Conservation (phyloP, 768 basidiomycete species). For the Leccinum disarticulatum region DNA sequence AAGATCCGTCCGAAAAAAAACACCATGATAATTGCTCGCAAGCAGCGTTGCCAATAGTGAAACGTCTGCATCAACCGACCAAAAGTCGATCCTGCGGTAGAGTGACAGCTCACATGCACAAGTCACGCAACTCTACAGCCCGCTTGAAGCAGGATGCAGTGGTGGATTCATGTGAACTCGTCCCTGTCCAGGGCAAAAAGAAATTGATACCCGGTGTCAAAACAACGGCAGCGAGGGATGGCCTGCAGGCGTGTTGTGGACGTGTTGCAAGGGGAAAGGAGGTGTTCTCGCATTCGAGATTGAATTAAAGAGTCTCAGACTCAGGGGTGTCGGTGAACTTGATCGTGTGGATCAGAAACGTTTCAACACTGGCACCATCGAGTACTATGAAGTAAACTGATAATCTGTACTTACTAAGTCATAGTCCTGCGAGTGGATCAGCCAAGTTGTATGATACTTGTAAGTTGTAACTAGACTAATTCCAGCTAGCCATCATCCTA, state of each 20-base stretch:
- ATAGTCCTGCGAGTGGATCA: slow-evolving; percentile 8
- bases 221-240: slow-evolving; percentile 6
- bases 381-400: slow-evolving; percentile 7
- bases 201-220: slow-evolving; percentile 10
- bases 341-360: slow-evolving; percentile 25
- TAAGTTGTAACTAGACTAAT: background rate
- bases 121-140: slow-evolving; percentile 1
- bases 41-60: background rate
- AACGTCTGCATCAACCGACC: background rate
- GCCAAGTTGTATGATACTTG: background rate
- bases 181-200: slow-evolving; percentile 6
- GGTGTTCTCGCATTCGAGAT: slow-evolving; percentile 23
- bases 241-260: slow-evolving; percentile 13
- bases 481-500: slow-evolving; percentile 3
- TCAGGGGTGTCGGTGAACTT: slow-evolving; percentile 19
- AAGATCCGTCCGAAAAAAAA: background rate
- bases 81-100: slow-evolving; percentile 5
- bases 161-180: background rate
- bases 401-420: slow-evolving; percentile 7
- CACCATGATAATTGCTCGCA: background rate
- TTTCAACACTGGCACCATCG: slow-evolving; percentile 17
- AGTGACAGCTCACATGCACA: slow-evolving; percentile 4
- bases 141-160: slow-evolving; percentile 12
- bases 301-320: slow-evolving; percentile 23
- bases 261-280: slow-evolving; percentile 19